Evolutionary conservation across 306 rosid genomes (phyloP).

Genomic region (Prunus persica): DNA sequence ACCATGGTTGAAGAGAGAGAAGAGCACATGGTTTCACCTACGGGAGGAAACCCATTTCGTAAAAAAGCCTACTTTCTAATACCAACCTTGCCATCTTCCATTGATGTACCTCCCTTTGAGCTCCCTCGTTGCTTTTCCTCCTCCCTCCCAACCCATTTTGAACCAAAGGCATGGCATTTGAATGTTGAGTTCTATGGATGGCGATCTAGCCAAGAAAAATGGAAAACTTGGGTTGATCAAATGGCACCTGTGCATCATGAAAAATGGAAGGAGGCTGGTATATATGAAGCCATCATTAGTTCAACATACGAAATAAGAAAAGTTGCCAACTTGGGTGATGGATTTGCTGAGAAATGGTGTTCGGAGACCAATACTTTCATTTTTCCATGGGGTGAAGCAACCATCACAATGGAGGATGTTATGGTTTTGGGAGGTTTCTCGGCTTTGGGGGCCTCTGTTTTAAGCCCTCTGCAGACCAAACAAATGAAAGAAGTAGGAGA

Average conservation of each 20-base stretch:
- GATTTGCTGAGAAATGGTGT: slow-evolving; percentile 20
- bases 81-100: slow-evolving; percentile 1
- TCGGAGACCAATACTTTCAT: slow-evolving; percentile 16
- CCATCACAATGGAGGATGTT: slow-evolving; percentile 23
- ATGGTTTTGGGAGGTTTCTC: slow-evolving; percentile 44
- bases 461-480: slow-evolving; percentile 1
- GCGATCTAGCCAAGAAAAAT: neutral
- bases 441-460: slow-evolving; percentile 27
- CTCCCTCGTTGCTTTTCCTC: neutral
- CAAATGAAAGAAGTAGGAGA: slow-evolving; percentile 27
- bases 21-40: slow-evolving; percentile 48
- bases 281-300: slow-evolving; percentile 16
- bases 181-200: slow-evolving; percentile 7
- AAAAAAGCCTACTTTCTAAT: slow-evolving; percentile 41
- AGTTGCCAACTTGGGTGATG: neutral
- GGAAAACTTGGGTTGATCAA: slow-evolving; percentile 24
- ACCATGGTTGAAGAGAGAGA: slow-evolving; percentile 33
- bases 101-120: neutral
- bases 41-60: slow-evolving; percentile 30
- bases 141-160: neutral
- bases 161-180: neutral
- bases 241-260: slow-evolving; percentile 31
- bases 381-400: slow-evolving; percentile 38
- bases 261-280: slow-evolving; percentile 16
- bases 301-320: neutral